Base-by-base conservation (phyloP, 306 rosid genomes). In the Rosa rugosa region DNA sequence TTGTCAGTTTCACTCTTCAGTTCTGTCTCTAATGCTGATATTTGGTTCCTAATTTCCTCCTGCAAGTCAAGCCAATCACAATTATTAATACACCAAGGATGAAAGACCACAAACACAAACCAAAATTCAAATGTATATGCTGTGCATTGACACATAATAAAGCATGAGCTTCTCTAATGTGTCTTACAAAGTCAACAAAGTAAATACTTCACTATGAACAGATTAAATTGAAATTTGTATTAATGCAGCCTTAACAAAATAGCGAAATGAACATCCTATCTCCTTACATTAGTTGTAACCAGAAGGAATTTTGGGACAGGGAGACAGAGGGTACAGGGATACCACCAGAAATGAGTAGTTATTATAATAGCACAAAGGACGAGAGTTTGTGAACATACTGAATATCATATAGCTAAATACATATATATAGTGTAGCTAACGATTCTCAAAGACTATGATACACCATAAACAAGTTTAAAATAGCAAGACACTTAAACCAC, bases 1-100 rank as follows among this genome's bases (percentile, higher is more conserved):
- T 88, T 88, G 81, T 88, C 82, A 41, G 65, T 83, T 80, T 87
- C 92, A 80, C 77, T 80, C 80, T 80, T 75, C 66, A 92, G 85
- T 81, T 89, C 84, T 31, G 84, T 83, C 84, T 91, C 97, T 54
- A 94, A 31, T 11, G 89, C 88, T 41, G 88, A 90, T 11, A 91
- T 88, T 83, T 80, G 87, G 75, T 80, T 86, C 82, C 99, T 87
- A 62, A 94, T 86, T 62, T 89, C 92, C 83, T 92, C 97, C 99
- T 94, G 90, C 60, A 42, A 82, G 77, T 81, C 75, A 64, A 73
- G 40, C 8, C 51, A 62, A 47, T 54, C 45, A 46, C 27, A 17
- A 80, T 2, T 56, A 38, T 71, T 63, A 67, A 51, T 38, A 44
- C 22, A 62, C 54, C 62, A 79, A 41, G 57, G 45, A 31, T 38